These are phyloP conservation scores for Pleodorina starrii DNA, from an alignment of 139 green algal species.

Conservation along the genomic window DNA sequence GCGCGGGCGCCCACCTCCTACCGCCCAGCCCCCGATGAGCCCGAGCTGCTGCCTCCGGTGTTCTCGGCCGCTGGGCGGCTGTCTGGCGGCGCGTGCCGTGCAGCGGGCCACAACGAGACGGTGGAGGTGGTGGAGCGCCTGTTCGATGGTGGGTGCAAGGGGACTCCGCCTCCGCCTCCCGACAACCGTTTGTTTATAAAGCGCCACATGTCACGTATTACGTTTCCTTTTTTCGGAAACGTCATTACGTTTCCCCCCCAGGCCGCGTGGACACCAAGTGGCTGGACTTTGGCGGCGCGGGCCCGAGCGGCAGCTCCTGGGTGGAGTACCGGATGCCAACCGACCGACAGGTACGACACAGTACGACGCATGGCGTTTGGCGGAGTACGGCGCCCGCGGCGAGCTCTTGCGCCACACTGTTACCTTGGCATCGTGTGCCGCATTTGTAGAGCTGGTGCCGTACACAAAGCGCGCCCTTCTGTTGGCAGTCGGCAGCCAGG, in stretches of 20 bases:
- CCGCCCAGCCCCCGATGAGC: not conserved
- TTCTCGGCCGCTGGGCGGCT: constrained; percentile 38
- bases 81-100: constrained; percentile 46
- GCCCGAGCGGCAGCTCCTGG: constrained; percentile 63
- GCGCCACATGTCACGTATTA: no score
- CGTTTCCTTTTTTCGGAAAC: no score
- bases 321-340: constrained; percentile 74
- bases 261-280: constrained; percentile 75
- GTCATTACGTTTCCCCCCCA: no score
- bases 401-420: no score
- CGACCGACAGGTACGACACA: constrained; percentile 6
- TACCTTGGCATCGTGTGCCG: no score
- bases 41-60: not conserved
- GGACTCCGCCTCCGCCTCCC: no score
- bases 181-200: no score
- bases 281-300: constrained; percentile 85
- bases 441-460: no score
- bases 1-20: constrained; percentile 1
- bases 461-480: no score
- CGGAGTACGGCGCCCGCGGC: no score
- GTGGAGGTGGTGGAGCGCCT: constrained; percentile 1
- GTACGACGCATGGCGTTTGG: no score
- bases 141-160: constrained; percentile 32
- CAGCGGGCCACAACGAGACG: constrained; percentile 47
- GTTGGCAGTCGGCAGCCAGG: no score